These are phyloP conservation scores for Phytophthora quininea DNA, from an alignment of 352 stramenopile genomes.

Conservation along the genomic window DNA sequence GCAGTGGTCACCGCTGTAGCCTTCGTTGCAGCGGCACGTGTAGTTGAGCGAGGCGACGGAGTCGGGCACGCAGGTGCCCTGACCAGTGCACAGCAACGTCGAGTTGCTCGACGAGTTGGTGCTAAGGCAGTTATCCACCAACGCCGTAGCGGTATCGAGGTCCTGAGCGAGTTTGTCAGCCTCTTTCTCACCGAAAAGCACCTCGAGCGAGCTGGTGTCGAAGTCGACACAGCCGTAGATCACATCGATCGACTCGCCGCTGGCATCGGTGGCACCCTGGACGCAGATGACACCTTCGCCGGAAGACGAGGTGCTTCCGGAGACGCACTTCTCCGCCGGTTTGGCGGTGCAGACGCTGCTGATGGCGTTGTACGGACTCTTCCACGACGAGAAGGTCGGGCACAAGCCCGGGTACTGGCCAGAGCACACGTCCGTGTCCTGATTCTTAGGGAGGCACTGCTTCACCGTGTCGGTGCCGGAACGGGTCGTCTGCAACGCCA, in stretches of 20 bases:
- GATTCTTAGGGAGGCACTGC: conserved; percentile 72
- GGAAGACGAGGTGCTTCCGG: conserved; percentile 53
- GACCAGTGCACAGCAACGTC: conserved; percentile 60
- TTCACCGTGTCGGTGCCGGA: conserved; percentile 63
- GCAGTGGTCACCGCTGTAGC: conserved; percentile 70
- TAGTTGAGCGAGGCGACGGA: conserved; percentile 51
- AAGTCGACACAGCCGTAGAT: conserved; percentile 82
- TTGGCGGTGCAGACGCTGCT: conserved; percentile 83
- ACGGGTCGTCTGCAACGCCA: conserved; percentile 74
- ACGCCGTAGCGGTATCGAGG: conserved; percentile 46
- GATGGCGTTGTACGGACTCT: conserved; percentile 71
- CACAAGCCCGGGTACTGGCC: conserved; percentile 69
- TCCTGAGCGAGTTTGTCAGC: conserved; percentile 58
- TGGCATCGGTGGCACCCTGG: conserved; percentile 41
- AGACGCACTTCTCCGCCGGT: conserved; percentile 67
- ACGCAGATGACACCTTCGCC: conserved; percentile 55
- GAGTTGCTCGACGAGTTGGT: conserved; percentile 53
- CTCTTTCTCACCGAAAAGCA: conserved; percentile 68
- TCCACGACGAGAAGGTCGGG: conserved; percentile 74
- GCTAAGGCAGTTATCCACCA: conserved; percentile 56
- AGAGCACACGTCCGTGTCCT: conserved; percentile 65
- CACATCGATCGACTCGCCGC: conserved; percentile 50
- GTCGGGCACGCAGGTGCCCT: conserved; percentile 67
- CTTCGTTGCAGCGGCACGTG: conserved; percentile 75
- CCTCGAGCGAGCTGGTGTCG: conserved; percentile 50